A percentile compares a stretch with the other conserved stretches of the same genome.
Conservation (phyloP, 179 eudicot species). For the Vitellaria paradoxa region DNA sequence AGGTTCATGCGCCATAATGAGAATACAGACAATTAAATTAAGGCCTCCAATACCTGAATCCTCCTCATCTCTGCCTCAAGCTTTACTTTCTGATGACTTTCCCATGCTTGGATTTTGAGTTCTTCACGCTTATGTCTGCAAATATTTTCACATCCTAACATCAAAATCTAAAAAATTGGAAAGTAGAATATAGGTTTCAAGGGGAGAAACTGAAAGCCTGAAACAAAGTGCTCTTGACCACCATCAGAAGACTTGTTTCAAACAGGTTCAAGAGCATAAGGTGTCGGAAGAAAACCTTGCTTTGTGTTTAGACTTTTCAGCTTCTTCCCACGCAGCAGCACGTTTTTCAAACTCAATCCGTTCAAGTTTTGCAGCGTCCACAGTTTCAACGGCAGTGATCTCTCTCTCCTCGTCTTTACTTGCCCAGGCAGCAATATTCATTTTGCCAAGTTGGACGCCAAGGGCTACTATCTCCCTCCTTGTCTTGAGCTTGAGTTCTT, state of each 20-base stretch:
- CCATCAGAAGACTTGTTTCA: not conserved
- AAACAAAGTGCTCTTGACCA: not conserved
- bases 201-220: not conserved
- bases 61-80: conserved; percentile 84
- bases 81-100: conserved; percentile 80
- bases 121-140: conserved; percentile 84
- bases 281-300: conserved; percentile 55
- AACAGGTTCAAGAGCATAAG: not conserved
- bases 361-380: conserved; percentile 35
- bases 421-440: conserved; percentile 97
- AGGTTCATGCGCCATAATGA: not conserved
- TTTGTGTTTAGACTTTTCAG: conserved; percentile 72
- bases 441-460: conserved; percentile 89
- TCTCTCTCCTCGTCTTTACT: conserved; percentile 78
- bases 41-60: conserved; percentile 59
- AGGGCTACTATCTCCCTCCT: conserved; percentile 82
- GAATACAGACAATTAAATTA: not conserved
- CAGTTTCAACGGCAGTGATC: conserved; percentile 18
- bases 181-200: not conserved
- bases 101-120: conserved; percentile 91
- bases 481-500: conserved; percentile 72
- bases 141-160: not conserved
- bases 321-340: conserved; percentile 95
- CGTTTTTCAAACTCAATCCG: conserved; percentile 61
- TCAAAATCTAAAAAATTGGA: not conserved